Conservation (phyloP, 2,329 filamentous ascomycete genomes). For the Phaeosphaeria sp. region DNA sequence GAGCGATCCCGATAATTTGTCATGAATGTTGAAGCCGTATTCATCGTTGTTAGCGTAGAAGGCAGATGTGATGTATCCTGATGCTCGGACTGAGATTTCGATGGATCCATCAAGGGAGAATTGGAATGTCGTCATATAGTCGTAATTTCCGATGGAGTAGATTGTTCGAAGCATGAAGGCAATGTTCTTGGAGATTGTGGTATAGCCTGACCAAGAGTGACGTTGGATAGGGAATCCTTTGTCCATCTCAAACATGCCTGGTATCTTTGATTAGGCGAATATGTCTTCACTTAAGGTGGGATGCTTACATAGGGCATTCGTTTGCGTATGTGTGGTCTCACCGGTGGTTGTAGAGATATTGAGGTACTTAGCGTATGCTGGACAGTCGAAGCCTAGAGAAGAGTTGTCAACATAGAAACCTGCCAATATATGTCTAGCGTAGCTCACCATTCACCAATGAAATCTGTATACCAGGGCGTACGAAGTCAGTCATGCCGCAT, state of each 20-base stretch:
- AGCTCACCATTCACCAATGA: not conserved
- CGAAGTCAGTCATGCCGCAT: not conserved
- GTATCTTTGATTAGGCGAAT: not conserved
- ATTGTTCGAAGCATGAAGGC: constrained; percentile 37
- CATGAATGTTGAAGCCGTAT: constrained; percentile 47
- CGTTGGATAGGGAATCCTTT: constrained; percentile 33
- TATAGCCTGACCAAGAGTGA: constrained; percentile 26
- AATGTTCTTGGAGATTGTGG: constrained; percentile 29
- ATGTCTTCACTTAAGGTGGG: not conserved
- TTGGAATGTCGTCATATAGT: constrained; percentile 10
- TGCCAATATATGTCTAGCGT: not conserved
- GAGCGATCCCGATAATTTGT: constrained; percentile 38
- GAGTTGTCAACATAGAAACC: constrained; percentile 22
- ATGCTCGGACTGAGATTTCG: constrained; percentile 21
- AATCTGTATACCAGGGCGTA: not conserved
- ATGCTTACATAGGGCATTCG: constrained; percentile 57
- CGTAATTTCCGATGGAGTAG: constrained; percentile 4
- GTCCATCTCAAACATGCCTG: constrained; percentile 18
- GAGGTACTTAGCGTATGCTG: constrained; percentile 57
- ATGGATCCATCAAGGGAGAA: constrained; percentile 24
- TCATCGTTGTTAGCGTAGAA: constrained; percentile 26
- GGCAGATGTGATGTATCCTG: constrained; percentile 23
- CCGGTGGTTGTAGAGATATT: constrained; percentile 54
- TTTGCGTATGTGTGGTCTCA: constrained; percentile 55
- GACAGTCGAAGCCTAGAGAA: constrained; percentile 59